Conservation (phyloP, 495 filamentous ascomycete species). For the Hapsidospora chrysogenum region DNA sequence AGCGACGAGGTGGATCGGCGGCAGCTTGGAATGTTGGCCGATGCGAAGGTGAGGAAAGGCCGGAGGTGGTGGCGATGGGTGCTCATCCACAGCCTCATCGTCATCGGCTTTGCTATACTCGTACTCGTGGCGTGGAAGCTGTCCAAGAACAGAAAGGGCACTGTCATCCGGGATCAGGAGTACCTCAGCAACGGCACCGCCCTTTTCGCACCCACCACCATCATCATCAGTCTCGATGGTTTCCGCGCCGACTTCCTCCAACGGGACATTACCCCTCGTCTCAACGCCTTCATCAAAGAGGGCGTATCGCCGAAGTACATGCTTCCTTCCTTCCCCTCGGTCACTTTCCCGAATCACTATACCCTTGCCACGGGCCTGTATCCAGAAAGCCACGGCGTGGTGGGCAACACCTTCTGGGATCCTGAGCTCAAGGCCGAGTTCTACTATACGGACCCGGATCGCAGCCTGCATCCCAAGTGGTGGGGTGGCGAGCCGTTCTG, state of each 20-base stretch:
- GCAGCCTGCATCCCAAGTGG: conserved; percentile 72
- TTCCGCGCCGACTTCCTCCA: conserved; percentile 93
- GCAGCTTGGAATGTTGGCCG: conserved; percentile 22
- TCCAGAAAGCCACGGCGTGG: conserved; percentile 83
- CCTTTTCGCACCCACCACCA: conserved; percentile 75
- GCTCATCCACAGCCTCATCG: conserved; percentile 34
- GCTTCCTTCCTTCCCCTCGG: conserved; percentile 82
- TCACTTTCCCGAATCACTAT: conserved; percentile 97
- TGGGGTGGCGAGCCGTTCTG: conserved; percentile 89
- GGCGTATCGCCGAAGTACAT: conserved; percentile 86
- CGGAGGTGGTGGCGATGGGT: conserved; percentile 31
- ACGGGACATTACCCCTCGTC: conserved; percentile 63
- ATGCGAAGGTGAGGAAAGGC: conserved; percentile 23
- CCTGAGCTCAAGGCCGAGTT: conserved; percentile 61
- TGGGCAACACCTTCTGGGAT: conserved; percentile 92
- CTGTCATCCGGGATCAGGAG: conserved; percentile 5
- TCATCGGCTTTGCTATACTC: conserved; percentile 31
- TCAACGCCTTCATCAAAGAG: conserved; percentile 61
- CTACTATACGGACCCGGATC: conserved; percentile 58
- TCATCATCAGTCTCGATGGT: conserved; percentile 87
- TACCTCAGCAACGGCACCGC: conserved; percentile 68
- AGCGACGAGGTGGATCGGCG: conserved; percentile 35
- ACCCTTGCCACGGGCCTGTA: conserved; percentile 86
- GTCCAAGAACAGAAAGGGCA: conserved; percentile 17
- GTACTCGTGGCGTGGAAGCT: conserved; percentile 32